Evolutionary conservation across 257 asterid species (phyloP), one percentile per base, ranked within the genome.

Genomic region (Forsythia suspensa): DNA sequence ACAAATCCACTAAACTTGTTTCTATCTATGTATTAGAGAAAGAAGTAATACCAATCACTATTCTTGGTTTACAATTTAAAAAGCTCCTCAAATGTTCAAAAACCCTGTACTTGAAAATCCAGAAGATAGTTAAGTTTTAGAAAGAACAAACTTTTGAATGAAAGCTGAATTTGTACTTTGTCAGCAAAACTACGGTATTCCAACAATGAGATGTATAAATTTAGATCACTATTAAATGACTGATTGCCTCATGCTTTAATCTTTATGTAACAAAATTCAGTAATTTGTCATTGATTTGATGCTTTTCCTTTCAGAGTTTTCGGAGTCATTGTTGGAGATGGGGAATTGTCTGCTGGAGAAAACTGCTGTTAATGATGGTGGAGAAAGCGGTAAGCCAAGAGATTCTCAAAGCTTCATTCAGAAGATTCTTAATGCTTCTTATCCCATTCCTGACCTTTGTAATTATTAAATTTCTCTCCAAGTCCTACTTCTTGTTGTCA

Each of bases 261-360:
- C 37, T 42, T 21, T 68, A 46, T 29, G 34, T 29, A 29, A 37
- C 40, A 21, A 63, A 24, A 21, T 8, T 71, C 76, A 70, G 10
- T 41, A 69, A 73, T 73, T 73, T 57, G 42, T 72, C 46, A 51
- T 76, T 44, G 71, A n/a, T 55, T 71, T 57, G 39, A 51, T 75
- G 37, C 74, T 55, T 83, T 71, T 59, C 74, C 71, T 83, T 86
- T 70, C 93, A 95, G 98, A 95, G 90, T 93, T 93, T 83, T 93
- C 98, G 0, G 99, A 93, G 90, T 93, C 99, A 73, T 82, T 93
- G 88, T 78, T 89, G 83, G 99, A 95, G 87, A 93, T 95, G 98
- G 99, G 98, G 66, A 90, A 84, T 80, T 93, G 95, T 81, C 90
- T 95, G 61, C 75, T 92, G 87, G 98, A 93, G 90, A 92, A 92